Conservation (phyloP, 2,329 filamentous ascomycete genomes). For the Penicillium decumbens region DNA sequence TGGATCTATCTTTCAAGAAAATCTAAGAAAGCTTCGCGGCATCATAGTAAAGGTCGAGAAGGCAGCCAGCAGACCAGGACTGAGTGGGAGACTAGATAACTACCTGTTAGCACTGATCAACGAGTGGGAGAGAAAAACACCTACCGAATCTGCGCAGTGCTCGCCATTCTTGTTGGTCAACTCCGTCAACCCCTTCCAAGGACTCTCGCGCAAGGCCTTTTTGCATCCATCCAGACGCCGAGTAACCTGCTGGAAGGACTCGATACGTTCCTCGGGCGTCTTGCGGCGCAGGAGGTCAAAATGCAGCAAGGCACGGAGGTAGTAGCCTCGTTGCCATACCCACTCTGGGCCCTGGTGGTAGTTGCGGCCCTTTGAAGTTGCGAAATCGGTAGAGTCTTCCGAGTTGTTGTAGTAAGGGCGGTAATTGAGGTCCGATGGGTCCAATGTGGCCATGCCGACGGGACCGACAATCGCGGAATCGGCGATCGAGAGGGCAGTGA, state of each 20-base stretch:
- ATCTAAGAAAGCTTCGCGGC: constrained; percentile 50
- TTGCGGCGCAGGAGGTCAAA: constrained; percentile 76
- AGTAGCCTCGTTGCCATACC: constrained; percentile 96
- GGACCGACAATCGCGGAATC: constrained; percentile 79
- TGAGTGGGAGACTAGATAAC: constrained; percentile 74
- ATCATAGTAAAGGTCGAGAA: constrained; percentile 96
- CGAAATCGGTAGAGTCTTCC: constrained; percentile 86
- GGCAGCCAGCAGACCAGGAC: constrained; percentile 89
- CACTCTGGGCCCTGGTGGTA: constrained; percentile 98
- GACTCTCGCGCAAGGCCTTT: constrained; percentile 69
- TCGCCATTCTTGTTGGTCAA: constrained; percentile 86
- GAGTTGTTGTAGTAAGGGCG: constrained; percentile 91
- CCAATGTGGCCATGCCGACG: constrained; percentile 90
- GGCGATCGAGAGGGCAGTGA: constrained; percentile 72
- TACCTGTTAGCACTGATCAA: constrained; percentile 11
- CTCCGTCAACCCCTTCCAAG: constrained; percentile 89
- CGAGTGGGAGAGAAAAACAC: constrained; percentile 8
- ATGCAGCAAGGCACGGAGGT: constrained; percentile 82
- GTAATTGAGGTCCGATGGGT: constrained; percentile 89
- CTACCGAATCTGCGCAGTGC: constrained; percentile 82
- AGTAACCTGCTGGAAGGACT: constrained; percentile 94
- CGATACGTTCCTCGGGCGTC: constrained; percentile 64
- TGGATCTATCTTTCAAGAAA: neutral
- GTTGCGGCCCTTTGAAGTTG: constrained; percentile 89
- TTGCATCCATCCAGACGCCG: constrained; percentile 77